Evolutionary conservation across 1,284 basidiomycete genomes (phyloP), one percentile per base, ranked within the genome.

Genomic region (Puccinia triticina): DNA sequence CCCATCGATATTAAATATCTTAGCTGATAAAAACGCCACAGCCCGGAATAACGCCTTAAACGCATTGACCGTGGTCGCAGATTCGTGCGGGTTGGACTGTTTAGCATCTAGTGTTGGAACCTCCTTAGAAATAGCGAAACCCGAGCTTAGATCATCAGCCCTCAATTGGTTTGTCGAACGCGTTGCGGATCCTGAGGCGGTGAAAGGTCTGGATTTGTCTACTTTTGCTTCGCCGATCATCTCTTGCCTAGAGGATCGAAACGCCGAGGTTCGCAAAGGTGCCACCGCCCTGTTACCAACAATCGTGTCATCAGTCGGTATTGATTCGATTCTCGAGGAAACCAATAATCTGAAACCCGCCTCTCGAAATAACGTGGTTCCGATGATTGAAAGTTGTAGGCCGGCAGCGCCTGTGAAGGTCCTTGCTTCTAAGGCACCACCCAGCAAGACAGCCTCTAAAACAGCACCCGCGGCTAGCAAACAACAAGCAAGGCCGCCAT

Each of bases 11-110:
- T 59, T 82, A 34, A 82, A 66, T 50, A 94, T 96, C 7, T 90
- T 98, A 8, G 91, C 96, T 10, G 97, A 99, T 86, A 94, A 96
- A 87, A 99, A 99, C 87, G 92, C 93, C 1, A 92, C 92, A 8
- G 92, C 95, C 53, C 92, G 97, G 64, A 89, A 91, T 2, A 91
- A 93, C 43, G 97, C 92, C 18, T 86, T 94, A 4, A 90, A 91
- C 74, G 92, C 95, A 0, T 89, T 99, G 83, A 91, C 91, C 4
- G 92, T 93, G 4, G 95, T 99, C 77, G 92, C 93, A 10, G 91
- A 91, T 32, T 93, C 94, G 18, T 93, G 93, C 85, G 92, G 93
- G 10, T 86, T 98, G 18, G 96, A 96, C 32, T 89, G 92, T 1
- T 90, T 99, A 90, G 90, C 94, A 40, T 87, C 91, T 64, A 92